Conservation (phyloP, 768 basidiomycete genomes). For the Pisolithus orientalis region DNA sequence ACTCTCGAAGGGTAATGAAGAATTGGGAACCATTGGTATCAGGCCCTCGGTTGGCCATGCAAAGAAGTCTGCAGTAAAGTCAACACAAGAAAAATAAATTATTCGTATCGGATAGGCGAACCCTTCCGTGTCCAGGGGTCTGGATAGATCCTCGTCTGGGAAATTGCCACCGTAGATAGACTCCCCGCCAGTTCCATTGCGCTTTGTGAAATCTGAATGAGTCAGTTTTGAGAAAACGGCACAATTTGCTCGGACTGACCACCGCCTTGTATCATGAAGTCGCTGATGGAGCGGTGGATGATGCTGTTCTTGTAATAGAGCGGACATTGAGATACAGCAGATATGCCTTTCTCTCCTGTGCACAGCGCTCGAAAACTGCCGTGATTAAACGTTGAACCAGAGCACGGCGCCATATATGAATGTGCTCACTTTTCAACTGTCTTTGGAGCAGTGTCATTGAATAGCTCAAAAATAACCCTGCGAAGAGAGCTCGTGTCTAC, state of each 20-base stretch:
- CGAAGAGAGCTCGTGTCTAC: neutral
- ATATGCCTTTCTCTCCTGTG: constrained; percentile 80
- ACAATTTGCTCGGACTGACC: constrained; percentile 34
- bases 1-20: constrained; percentile 74
- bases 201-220: constrained; percentile 65
- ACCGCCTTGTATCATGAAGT: constrained; percentile 80
- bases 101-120: constrained; percentile 20
- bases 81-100: neutral
- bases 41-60: constrained; percentile 87
- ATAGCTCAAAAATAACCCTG: constrained; percentile 74
- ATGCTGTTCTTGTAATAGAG: constrained; percentile 79
- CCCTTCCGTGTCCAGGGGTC: constrained; percentile 60
- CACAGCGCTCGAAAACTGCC: constrained; percentile 77
- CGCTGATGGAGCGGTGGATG: constrained; percentile 71
- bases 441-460: constrained; percentile 64
- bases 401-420: neutral
- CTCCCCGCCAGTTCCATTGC: constrained; percentile 77
- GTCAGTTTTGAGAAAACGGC: neutral
- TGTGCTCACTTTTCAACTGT: constrained; percentile 69
- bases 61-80: constrained; percentile 47
- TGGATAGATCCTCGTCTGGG: constrained; percentile 67
- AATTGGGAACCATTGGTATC: constrained; percentile 86
- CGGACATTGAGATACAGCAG: constrained; percentile 53
- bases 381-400: neutral
- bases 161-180: constrained; percentile 76